phyloP scores from a whole-genome alignment of 805 yeast species.

The Wickerhamiella kazuoi region DNA sequence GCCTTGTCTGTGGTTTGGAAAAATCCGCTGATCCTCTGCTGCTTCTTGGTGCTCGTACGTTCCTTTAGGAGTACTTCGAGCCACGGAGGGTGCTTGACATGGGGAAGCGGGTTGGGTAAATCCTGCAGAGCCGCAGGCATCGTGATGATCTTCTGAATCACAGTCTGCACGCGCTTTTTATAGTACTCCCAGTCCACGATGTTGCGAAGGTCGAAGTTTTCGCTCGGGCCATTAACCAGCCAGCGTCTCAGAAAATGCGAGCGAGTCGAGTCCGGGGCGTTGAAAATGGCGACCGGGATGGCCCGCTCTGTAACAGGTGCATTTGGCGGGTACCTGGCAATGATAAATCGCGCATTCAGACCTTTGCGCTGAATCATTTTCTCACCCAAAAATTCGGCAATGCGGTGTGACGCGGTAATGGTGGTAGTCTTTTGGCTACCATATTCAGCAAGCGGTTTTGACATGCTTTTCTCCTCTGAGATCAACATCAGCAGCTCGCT shows the following conservation, averaged over 20 bases:
- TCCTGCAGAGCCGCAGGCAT: constrained; percentile 95
- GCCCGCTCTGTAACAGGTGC: constrained; percentile 95
- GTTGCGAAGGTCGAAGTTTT: constrained; percentile 68
- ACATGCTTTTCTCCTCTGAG: constrained; percentile 93
- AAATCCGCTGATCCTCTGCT: constrained; percentile 42
- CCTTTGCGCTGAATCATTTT: constrained; percentile 96
- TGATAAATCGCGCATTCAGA: constrained; percentile 83
- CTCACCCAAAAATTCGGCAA: constrained; percentile 88
- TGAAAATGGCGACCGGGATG: constrained; percentile 86
- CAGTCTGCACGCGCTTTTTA: constrained; percentile 76
- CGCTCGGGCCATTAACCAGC: constrained; percentile 63
- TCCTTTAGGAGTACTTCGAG: constrained; percentile 42
- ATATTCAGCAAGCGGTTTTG: constrained; percentile 76
- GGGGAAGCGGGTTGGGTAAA: constrained; percentile 78
- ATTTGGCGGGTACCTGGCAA: constrained; percentile 61
- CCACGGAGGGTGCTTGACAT: constrained; percentile 94
- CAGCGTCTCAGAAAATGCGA: constrained; percentile 58
- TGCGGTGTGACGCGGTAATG: constrained; percentile 81
- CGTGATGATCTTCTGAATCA: constrained; percentile 82
- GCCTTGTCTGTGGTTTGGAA: constrained; percentile 25
- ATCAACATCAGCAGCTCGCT: constrained; percentile 86
- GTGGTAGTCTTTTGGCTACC: constrained; percentile 86
- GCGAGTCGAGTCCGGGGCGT: constrained; percentile 53
- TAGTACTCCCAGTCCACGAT: constrained; percentile 91
- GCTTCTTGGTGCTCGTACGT: constrained; percentile 53